These are phyloP conservation scores for Suhomyces guaymorum DNA, from an alignment of 1,139 yeast genomes.

Conservation along the genomic window DNA sequence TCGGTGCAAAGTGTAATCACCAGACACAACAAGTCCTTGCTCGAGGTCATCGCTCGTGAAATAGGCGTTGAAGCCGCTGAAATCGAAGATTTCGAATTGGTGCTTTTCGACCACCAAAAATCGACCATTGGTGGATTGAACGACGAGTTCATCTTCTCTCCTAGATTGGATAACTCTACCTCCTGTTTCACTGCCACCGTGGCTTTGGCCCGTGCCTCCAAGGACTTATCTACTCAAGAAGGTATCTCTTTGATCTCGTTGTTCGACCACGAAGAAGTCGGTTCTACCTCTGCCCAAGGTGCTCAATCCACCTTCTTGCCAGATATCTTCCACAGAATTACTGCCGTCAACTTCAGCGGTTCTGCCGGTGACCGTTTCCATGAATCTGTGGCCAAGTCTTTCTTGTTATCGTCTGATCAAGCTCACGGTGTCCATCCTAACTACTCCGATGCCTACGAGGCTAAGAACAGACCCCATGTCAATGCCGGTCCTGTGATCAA, in stretches of 20 bases:
- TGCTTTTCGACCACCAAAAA: constrained; percentile 83
- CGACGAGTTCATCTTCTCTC: constrained; percentile 88
- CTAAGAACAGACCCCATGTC: constrained; percentile 73
- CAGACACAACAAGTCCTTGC: constrained; percentile 74
- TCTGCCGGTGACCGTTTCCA: constrained; percentile 36
- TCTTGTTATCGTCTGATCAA: constrained; percentile 90
- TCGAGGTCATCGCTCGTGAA: constrained; percentile 69
- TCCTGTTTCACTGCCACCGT: constrained; percentile 79
- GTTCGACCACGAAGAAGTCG: constrained; percentile 95
- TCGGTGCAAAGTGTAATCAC: constrained; percentile 65
- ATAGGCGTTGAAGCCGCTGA: constrained; percentile 47
- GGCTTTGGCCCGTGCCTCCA: constrained; percentile 63
- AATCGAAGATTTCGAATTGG: constrained; percentile 87
- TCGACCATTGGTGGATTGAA: constrained; percentile 84
- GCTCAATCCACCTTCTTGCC: constrained; percentile 92
- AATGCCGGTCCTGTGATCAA: constrained; percentile 93
- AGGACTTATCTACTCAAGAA: constrained; percentile 41
- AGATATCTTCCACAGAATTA: constrained; percentile 68
- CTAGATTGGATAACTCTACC: constrained; percentile 89
- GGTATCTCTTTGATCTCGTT: constrained; percentile 74
- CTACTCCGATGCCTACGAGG: constrained; percentile 73
- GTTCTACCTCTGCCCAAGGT: constrained; percentile 92
- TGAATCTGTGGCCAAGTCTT: constrained; percentile 77
- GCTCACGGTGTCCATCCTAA: constrained; percentile 98
- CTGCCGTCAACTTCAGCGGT: constrained; percentile 38